phyloP scores from a whole-genome alignment of 139 green algal genomes.

The Edaphochlamys debaryana region DNA sequence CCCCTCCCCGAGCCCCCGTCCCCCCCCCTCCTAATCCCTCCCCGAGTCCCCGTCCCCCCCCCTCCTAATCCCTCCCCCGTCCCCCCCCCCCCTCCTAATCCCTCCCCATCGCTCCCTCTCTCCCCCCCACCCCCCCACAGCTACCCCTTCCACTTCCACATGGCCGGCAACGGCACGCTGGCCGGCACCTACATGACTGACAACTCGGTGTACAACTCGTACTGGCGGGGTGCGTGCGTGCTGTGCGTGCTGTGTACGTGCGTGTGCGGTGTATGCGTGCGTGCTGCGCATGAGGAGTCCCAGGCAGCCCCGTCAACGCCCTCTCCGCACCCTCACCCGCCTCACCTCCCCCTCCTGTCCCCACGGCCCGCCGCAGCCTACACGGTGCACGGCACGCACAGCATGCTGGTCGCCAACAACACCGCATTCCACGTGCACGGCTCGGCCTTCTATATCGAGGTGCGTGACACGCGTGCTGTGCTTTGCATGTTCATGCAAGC shows the following conservation, averaged over 20 bases:
- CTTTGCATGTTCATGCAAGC: too few species aligned
- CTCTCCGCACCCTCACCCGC: background rate
- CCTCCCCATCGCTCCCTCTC: background rate
- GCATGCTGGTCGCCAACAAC: background rate
- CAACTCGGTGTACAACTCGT: background rate
- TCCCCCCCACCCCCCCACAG: background rate
- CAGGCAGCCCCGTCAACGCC: too few species aligned
- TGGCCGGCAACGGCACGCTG: background rate
- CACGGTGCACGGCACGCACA: slow-evolving; percentile 2
- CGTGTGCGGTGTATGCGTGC: background rate
- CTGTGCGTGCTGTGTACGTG: too few species aligned
- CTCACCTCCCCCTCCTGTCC: background rate
- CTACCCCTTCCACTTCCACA: slow-evolving; percentile 9
- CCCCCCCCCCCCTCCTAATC: too few species aligned
- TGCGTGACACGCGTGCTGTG: too few species aligned
- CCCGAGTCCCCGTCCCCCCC: too few species aligned
- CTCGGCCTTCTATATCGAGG: background rate
- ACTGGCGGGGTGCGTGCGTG: background rate
- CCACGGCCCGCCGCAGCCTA: background rate
- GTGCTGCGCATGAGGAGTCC: background rate
- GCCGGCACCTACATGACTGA: background rate
- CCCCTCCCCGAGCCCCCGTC: background rate
- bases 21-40: too few species aligned
- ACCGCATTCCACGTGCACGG: background rate
- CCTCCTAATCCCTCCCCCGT: background rate